Percentiles rank a stretch among this genome's conserved stretches.
phyloP scores from a whole-genome alignment of 495 filamentous ascomycete genomes.

The Neurospora sp. region DNA sequence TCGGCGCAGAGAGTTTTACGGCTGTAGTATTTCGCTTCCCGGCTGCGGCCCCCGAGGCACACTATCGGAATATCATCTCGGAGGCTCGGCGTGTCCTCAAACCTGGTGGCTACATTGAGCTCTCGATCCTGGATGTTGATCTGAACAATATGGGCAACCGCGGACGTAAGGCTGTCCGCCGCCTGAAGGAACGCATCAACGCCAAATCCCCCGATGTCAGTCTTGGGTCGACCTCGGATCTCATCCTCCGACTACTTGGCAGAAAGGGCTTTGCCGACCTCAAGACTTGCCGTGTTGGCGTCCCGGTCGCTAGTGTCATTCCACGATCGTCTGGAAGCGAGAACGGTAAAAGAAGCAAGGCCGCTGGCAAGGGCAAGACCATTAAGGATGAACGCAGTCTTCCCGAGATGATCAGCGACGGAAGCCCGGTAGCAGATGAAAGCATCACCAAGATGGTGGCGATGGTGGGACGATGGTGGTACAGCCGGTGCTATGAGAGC shows the following conservation, averaged over 20 bases:
- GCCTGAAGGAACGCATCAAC: conserved; percentile 67
- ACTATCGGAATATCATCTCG: conserved; percentile 70
- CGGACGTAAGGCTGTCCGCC: conserved; percentile 64
- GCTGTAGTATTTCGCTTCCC: conserved; percentile 87
- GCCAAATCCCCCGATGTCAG: conserved; percentile 45
- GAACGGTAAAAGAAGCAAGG: conserved; percentile 6
- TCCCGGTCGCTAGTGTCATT: conserved; percentile 74
- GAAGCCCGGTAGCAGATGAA: conserved; percentile 54
- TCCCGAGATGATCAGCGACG: conserved; percentile 59
- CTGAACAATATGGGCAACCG: conserved; percentile 78
- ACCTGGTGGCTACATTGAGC: conserved; percentile 80
- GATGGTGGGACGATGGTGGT: conserved; percentile 94
- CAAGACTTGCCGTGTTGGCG: conserved; percentile 77
- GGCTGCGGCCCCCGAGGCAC: conserved; percentile 54
- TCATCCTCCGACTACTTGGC: conserved; percentile 64
- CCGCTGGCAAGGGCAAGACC: conserved; percentile 10
- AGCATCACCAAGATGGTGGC: conserved; percentile 86
- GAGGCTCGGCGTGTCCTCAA: conserved; percentile 88
- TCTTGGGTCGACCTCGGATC: conserved; percentile 68
- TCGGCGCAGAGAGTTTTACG: conserved; percentile 76
- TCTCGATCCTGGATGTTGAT: conserved; percentile 75
- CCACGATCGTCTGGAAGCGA: conserved; percentile 23
- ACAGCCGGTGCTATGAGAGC: conserved; percentile 79
- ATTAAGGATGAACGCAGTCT: conserved; percentile 48
- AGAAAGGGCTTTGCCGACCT: conserved; percentile 73